Evolutionary conservation across 208 protist species (phyloP), one percentile per base, ranked within the genome.

Genomic region (Endotrypanum monterogeii): DNA sequence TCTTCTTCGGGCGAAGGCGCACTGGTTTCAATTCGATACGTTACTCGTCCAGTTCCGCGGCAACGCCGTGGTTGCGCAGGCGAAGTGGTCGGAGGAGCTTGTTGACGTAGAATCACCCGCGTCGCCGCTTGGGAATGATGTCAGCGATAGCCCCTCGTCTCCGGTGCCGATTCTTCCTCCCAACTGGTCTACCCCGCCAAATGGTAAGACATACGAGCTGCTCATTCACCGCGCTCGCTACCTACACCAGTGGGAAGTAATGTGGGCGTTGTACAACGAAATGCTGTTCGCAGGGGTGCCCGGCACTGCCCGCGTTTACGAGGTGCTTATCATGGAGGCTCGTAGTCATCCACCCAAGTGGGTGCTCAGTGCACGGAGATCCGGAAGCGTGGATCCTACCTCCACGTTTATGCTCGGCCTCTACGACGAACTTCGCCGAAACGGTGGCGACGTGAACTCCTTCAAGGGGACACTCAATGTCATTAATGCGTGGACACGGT

Each of bases 191-290:
- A 67, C 80, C 4, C 61, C 61, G 39, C 92, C 89, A 0, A 94
- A 89, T 69, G 85, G 81, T 6, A 86, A 86, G 35, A 96, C 90
- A 6, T 94, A 91, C 65, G 92, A 96, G 74, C 66, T 94, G 16
- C 77, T 94, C 12, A 74, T 96, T 35, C 74, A 80, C 8, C 87
- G 84, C 25, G 79, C 71, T 9, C 86, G 83, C 44, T 91, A 94
- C 60, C 32, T 79, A 48, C 76, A 92, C 63, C 85, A 96, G 50
- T 96, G 89, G 89, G 63, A 73, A 3, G 78, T 82, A 6, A 83
- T 94, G 83, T 94, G 90, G 90, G 82, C 72, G 7, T 60, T 94
- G 11, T 94, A 86, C 61, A 79, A 90, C 35, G 90, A 94, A 67
- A 94, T 94, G 89, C 18, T 65, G 6, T 1, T 46, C 20, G 32